A percentile compares a stretch with the other conserved stretches of the same genome.
These are phyloP conservation scores for Stellera chamaejasme DNA, from an alignment of 345 rosid species.

Conservation along the genomic window DNA sequence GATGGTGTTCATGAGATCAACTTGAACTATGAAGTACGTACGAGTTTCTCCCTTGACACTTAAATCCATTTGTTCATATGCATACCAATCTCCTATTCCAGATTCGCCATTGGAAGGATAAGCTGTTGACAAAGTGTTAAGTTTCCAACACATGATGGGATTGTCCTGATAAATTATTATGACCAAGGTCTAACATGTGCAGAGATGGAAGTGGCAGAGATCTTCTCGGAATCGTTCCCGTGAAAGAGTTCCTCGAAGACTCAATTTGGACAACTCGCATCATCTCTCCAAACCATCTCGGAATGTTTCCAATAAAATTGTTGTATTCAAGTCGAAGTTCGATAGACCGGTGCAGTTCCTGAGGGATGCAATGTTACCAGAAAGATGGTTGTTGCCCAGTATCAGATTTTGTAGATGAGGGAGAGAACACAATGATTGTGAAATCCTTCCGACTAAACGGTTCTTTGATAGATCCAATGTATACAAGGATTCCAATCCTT, in stretches of 20 bases:
- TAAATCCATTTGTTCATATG: not conserved
- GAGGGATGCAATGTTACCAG: constrained; percentile 13
- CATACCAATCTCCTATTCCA: no score
- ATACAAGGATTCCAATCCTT: not conserved
- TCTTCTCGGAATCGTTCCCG: constrained; percentile 14
- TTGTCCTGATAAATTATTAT: no score
- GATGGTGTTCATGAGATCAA: not conserved
- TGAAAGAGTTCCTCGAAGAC: constrained; percentile 14
- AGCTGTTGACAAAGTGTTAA: not conserved
- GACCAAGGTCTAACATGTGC: constrained; percentile 11
- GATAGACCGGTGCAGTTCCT: constrained; percentile 1
- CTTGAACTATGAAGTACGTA: not conserved
- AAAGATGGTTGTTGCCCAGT: constrained; percentile 11
- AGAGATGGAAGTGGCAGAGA: constrained; percentile 13
- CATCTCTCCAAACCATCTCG: constrained; percentile 7
- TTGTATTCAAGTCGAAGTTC: constrained; percentile 21
- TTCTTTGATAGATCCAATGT: constrained; percentile 15
- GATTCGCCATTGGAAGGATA: not conserved
- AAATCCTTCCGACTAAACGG: constrained; percentile 13
- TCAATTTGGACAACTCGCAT: not conserved
- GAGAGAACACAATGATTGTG: constrained; percentile 12
- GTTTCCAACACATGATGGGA: constrained; percentile 2
- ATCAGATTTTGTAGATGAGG: not conserved
- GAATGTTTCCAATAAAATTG: constrained; percentile 11
- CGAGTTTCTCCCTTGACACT: constrained; percentile 2